These are phyloP conservation scores for Tulasnella sp. DNA, from an alignment of 768 basidiomycete species.

Conservation along the genomic window DNA sequence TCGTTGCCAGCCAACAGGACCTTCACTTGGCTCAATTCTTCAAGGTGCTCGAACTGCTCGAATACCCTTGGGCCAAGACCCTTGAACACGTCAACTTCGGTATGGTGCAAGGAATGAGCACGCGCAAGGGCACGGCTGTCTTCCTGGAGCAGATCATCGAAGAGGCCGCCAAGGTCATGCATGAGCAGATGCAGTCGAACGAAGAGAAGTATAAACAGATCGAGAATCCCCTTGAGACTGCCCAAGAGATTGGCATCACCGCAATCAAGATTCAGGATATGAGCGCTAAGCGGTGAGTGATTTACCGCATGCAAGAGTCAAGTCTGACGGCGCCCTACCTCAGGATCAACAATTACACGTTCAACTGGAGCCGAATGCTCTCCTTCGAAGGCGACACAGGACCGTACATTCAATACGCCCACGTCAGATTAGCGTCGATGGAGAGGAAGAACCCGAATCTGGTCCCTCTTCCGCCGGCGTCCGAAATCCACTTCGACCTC, in stretches of 20 bases:
- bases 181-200: constrained; percentile 92
- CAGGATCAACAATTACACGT: constrained; percentile 93
- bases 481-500: constrained; percentile 59
- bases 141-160: constrained; percentile 88
- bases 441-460: constrained; percentile 87
- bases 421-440: constrained; percentile 86
- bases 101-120: constrained; percentile 91
- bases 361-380: constrained; percentile 89
- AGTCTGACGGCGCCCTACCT: background rate
- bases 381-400: constrained; percentile 96
- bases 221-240: constrained; percentile 74
- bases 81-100: constrained; percentile 89
- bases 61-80: constrained; percentile 72
- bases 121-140: constrained; percentile 85
- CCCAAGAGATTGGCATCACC: constrained; percentile 81
- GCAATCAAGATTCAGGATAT: constrained; percentile 98
- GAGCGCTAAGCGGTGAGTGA: constrained; percentile 75
- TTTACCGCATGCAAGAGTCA: constrained; percentile 12
- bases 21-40: constrained; percentile 86
- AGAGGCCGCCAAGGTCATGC: constrained; percentile 84
- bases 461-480: constrained; percentile 60
- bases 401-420: constrained; percentile 93
- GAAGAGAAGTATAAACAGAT: constrained; percentile 85
- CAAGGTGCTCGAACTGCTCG: constrained; percentile 87
- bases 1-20: constrained; percentile 80